Evolutionary conservation across 106 monocot species (phyloP), one percentile per base, ranked within the genome.

Genomic region (Allium fistulosum): DNA sequence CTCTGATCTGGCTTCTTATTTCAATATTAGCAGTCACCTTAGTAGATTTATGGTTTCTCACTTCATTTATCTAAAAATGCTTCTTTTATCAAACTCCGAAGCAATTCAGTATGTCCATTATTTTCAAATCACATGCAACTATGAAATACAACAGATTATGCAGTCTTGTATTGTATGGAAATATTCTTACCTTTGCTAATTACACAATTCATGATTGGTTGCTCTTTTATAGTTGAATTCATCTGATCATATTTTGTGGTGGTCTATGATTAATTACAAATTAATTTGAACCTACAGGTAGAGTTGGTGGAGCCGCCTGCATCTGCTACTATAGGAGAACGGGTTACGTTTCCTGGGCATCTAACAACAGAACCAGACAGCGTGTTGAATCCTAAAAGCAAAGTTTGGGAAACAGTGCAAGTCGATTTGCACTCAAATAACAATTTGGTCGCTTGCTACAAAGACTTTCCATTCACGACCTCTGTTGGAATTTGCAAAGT

Each of bases 331-430:
- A 74, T 88, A 91, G 94, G 8, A 1, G 94, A 95, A 60, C 77
- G 73, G 53, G 72, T 95, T 5, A 88, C 72, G 4, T 85, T 94
- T 61, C 74, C 87, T 46, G 94, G 94, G 16, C 83, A 75, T 11
- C 83, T 69, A 50, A 49, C 71, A 1, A 87, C 87, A 0, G 87
- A 94, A 49, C 85, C 94, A 4, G 90, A 87, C 69, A 74, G 45
- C 7, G 17, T 85, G 45, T 71, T 94, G 63, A 94, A 85, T 67
- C 79, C 90, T 0, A 94, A 94, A 79, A 73, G 69, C 74, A 94
- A 94, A 68, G 72, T 87, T n/a, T 94, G 94, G 94, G 94, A 94
- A 74, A 87, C 79, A 65, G 28, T 94, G 60, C 87, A 90, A 37
- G 68, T 73, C 3, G 88, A 88, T 60, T 78, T 96, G 49, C 87